phyloP scores from a whole-genome alignment of 805 yeast species.

The Candida ponderosae region DNA sequence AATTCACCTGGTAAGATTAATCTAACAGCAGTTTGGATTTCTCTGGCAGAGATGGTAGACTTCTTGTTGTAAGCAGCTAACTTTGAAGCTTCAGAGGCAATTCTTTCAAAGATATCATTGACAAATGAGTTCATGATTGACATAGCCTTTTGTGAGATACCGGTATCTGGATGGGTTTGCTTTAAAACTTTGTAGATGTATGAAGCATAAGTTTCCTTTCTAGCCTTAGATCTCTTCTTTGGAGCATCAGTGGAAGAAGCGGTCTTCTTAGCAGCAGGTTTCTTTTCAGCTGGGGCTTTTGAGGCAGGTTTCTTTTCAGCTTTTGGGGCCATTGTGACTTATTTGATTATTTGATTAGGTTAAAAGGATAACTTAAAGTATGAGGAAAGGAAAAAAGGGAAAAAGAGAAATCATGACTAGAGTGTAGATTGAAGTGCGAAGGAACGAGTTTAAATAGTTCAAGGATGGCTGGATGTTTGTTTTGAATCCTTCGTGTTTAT shows the following conservation, averaged over 20 bases:
- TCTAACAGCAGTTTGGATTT: constrained; percentile 98
- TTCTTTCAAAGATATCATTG: constrained; percentile 96
- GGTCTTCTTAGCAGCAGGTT: constrained; percentile 90
- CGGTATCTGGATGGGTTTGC: constrained; percentile 99
- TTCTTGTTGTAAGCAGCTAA: constrained; percentile 98
- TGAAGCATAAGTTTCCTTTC: constrained; percentile 97
- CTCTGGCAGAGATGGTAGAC: constrained; percentile 96
- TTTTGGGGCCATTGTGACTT: constrained; percentile 54
- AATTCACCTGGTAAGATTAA: constrained; percentile 97
- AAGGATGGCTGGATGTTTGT: too few relatives aligned
- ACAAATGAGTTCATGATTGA: constrained; percentile 98
- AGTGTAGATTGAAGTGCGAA: background rate
- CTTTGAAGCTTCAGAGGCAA: constrained; percentile 96
- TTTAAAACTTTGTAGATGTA: constrained; percentile 97
- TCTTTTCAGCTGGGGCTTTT: constrained; percentile 96
- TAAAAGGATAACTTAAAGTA: too few relatives aligned
- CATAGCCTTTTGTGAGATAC: constrained; percentile 98
- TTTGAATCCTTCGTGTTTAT: too few relatives aligned
- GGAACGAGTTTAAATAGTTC: too few relatives aligned
- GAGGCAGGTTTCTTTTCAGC: constrained; percentile 72
- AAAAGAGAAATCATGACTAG: too few relatives aligned
- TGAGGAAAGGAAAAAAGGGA: background rate
- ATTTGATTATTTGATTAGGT: too few relatives aligned
- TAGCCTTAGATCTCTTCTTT: constrained; percentile 90
- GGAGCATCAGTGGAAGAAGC: constrained; percentile 68